phyloP scores from a whole-genome alignment of 805 yeast species.

The Sugiyamaella lignohabitans region DNA sequence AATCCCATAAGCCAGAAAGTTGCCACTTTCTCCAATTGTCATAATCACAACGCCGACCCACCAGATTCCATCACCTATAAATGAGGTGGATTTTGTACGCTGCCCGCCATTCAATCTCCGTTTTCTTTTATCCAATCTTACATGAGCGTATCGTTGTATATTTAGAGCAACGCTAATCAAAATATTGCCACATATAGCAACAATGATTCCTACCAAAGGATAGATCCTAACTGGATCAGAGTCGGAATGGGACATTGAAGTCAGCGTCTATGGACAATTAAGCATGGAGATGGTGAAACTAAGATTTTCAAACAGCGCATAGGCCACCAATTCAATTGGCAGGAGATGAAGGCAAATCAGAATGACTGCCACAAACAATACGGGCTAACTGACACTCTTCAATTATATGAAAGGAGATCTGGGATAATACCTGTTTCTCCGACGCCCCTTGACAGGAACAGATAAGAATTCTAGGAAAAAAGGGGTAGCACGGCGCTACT shows the following conservation, averaged over 20 bases:
- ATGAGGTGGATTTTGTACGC: slow-evolving; percentile 15
- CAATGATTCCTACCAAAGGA: slow-evolving; percentile 30
- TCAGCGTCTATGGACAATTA: too few species aligned
- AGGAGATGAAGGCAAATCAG: too few species aligned
- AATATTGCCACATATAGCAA: slow-evolving; percentile 36
- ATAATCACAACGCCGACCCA: slow-evolving; percentile 39
- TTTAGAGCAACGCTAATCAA: slow-evolving; percentile 36
- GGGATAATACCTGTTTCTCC: too few species aligned
- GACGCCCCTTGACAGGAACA: too few species aligned
- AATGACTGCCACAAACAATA: too few species aligned
- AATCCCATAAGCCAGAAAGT: slow-evolving; percentile 44
- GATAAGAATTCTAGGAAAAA: too few species aligned
- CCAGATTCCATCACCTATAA: slow-evolving; percentile 30
- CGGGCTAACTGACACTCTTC: too few species aligned
- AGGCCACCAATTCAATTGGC: too few species aligned
- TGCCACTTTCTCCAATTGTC: slow-evolving; percentile 42
- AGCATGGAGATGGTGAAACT: too few species aligned
- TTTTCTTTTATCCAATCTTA: slow-evolving; percentile 23
- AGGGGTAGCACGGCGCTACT: slow-evolving; percentile 1
- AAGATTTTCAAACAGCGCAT: too few species aligned
- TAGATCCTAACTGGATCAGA: slow-evolving; percentile 4
- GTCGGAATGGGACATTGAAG: neutral
- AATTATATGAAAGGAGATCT: too few species aligned
- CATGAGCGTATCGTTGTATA: slow-evolving; percentile 37
- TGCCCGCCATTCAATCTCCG: slow-evolving; percentile 11